Evolutionary conservation across 306 rosid species (phyloP).

Genomic region (Quercus rubra): DNA sequence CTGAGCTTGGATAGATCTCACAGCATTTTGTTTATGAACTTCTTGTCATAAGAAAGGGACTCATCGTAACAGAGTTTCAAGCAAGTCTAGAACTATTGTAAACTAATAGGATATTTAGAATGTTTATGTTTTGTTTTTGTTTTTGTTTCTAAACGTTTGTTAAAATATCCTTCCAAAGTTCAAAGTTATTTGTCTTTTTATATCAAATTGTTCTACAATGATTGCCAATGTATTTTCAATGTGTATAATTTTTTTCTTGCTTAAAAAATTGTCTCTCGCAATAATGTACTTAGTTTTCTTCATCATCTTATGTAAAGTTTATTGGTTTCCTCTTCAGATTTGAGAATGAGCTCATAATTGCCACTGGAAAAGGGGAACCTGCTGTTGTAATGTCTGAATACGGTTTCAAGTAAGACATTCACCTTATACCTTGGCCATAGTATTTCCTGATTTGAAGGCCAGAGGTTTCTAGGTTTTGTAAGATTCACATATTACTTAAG

Average conservation of each 20-base stretch:
- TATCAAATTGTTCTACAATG: neutral
- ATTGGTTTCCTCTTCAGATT: conserved; percentile 13
- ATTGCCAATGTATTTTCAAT: neutral
- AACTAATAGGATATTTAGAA: neutral
- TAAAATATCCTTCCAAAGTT: neutral
- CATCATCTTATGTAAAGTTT: neutral
- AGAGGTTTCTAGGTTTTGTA: neutral
- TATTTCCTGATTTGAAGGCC: neutral
- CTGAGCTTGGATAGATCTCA: neutral
- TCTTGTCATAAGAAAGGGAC: neutral
- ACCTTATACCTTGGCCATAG: neutral
- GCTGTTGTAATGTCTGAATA: conserved; percentile 33
- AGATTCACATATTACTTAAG: neutral
- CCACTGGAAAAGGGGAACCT: conserved; percentile 34
- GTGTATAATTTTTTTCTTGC: neutral
- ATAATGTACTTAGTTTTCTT: neutral
- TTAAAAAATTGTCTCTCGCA: neutral
- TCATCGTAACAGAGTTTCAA: neutral
- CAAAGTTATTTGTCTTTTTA: neutral
- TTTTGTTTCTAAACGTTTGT: neutral
- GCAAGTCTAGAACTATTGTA: neutral
- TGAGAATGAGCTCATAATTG: conserved; percentile 29
- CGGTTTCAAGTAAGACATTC: conserved; percentile 28
- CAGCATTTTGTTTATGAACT: neutral
- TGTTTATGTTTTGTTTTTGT: neutral